Evolutionary conservation across 1,284 basidiomycete species (phyloP), one percentile per base, ranked within the genome.

Genomic region (Ganoderma multipileum): DNA sequence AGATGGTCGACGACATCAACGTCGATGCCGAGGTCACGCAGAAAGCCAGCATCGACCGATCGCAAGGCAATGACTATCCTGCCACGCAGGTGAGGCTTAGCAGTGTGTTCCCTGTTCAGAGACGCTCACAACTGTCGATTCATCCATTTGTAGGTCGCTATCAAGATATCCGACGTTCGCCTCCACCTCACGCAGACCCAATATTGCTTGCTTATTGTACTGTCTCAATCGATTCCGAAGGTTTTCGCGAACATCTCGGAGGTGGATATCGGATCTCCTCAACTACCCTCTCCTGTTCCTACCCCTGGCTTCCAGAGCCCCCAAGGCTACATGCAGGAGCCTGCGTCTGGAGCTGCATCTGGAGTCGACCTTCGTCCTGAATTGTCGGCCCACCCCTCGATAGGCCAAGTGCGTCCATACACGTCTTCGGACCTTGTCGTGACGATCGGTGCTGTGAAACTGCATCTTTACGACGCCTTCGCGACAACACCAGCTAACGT

Each of bases 1-100:
- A 95, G 80, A 94, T 99, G 76, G 93, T 99, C 60, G 95, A 99
- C 75, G 95, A 98, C 75, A 97, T 99, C 64, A 87, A 93, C 70
- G 87, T 99, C 69, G 85, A 84, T 18, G 89, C 94, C 9, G 87
- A 92, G 44, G 82, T 97, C 71, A 82, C 89, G 33, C 95, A 98
- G 79, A 84, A 81, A 8, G 80, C 79, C 62, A 81, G 80, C 38
- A 83, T 88, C 55, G 85, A 92, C 75, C 85, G 88, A 50, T 77
- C 75, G 16, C 75, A 76, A 23, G 85, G 90, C 66, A 75, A 78
- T 14, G 83, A 87, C 57, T 81, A 83, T 64, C 93, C 94, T 2
- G 92, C 93, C 74, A 91, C 85, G 26, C 89, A 92, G 84, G 95
- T 94, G 78, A 70, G 82, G 71, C 41, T 18, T 54, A 18, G 18